Percentiles rank a stretch among this genome's conserved stretches.
Evolutionary conservation across 306 rosid genomes (phyloP).

Genomic region (Corylus avellana): DNA sequence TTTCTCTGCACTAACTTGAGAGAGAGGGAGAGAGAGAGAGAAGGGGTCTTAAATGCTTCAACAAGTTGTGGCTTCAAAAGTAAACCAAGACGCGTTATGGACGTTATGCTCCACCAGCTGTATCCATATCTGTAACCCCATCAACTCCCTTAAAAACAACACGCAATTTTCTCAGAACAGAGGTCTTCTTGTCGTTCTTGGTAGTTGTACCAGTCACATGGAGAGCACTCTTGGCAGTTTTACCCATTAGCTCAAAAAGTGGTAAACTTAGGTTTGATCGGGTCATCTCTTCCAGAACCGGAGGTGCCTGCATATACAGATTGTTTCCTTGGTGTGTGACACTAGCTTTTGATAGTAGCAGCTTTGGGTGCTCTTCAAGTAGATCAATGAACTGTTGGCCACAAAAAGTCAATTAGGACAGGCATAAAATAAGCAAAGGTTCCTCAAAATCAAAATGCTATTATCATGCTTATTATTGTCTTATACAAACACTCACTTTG

Average conservation of each 20-base stretch:
- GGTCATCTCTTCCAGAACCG: slow-evolving; percentile 95
- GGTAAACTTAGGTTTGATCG: slow-evolving; percentile 66
- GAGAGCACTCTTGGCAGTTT: slow-evolving; percentile 60
- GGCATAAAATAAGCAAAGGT: slow-evolving; percentile 18
- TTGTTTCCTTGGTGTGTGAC: slow-evolving; percentile 73
- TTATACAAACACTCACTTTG: background rate
- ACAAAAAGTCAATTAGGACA: slow-evolving; percentile 24
- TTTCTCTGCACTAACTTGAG: slow-evolving; percentile 18
- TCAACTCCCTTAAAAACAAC: slow-evolving; percentile 79
- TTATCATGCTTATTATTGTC: background rate
- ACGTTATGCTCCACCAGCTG: slow-evolving; percentile 76
- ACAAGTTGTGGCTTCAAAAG: slow-evolving; percentile 10
- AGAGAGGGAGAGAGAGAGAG: slow-evolving; percentile 7
- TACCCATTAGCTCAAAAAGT: slow-evolving; percentile 76
- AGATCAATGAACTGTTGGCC: slow-evolving; percentile 69
- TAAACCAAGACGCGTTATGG: slow-evolving; percentile 14
- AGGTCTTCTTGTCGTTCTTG: slow-evolving; percentile 55
- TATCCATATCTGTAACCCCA: slow-evolving; percentile 86
- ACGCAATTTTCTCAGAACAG: slow-evolving; percentile 69
- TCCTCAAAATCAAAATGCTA: slow-evolving; percentile 3
- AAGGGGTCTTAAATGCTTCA: slow-evolving; percentile 25
- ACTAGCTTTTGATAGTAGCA: slow-evolving; percentile 80
- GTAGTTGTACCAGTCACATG: slow-evolving; percentile 73
- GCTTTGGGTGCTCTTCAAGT: slow-evolving; percentile 78
- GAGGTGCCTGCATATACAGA: slow-evolving; percentile 96